A percentile compares a stretch with the other conserved stretches of the same genome.
phyloP scores from a whole-genome alignment of 257 asterid genomes.

The Nicotiana obtusifolia region DNA sequence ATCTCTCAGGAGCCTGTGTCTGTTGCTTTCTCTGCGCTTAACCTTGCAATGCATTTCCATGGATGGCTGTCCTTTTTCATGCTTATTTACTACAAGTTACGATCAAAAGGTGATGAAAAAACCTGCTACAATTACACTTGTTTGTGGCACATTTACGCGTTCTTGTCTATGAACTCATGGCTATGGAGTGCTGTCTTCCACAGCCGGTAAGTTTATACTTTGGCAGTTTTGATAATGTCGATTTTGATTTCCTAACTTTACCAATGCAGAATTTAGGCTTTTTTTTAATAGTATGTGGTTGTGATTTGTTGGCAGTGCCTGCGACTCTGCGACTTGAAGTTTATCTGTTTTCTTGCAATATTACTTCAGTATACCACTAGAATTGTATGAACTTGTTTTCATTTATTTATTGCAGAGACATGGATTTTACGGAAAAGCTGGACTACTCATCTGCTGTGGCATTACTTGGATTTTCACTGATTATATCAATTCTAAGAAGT shows the following conservation, averaged over 20 bases:
- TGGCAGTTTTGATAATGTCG: background rate
- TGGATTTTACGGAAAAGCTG: constrained; percentile 79
- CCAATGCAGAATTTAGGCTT: background rate
- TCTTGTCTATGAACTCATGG: constrained; percentile 72
- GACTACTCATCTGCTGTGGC: constrained; percentile 73
- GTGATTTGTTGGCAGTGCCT: background rate
- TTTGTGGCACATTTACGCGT: constrained; percentile 72
- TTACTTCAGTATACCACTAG: background rate
- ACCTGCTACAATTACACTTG: constrained; percentile 69
- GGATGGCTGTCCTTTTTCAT: constrained; percentile 83
- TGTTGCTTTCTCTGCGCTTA: constrained; percentile 77
- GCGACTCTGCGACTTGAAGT: background rate
- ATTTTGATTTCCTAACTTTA: background rate
- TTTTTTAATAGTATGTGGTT: background rate
- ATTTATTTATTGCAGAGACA: constrained; percentile 48
- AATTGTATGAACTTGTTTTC: background rate
- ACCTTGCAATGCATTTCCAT: constrained; percentile 81
- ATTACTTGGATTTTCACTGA: constrained; percentile 65
- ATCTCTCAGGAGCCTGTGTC: constrained; percentile 77
- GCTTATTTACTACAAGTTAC: constrained; percentile 33
- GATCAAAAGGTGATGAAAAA: constrained; percentile 46
- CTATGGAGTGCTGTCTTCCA: constrained; percentile 85
- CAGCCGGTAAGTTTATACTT: constrained; percentile 49
- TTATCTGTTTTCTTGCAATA: background rate
- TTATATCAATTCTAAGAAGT: constrained; percentile 57